Percentiles rank a stretch among this genome's conserved stretches.
Evolutionary conservation across 2,329 filamentous ascomycete genomes (phyloP).

Genomic region (Trichoderma sp.): DNA sequence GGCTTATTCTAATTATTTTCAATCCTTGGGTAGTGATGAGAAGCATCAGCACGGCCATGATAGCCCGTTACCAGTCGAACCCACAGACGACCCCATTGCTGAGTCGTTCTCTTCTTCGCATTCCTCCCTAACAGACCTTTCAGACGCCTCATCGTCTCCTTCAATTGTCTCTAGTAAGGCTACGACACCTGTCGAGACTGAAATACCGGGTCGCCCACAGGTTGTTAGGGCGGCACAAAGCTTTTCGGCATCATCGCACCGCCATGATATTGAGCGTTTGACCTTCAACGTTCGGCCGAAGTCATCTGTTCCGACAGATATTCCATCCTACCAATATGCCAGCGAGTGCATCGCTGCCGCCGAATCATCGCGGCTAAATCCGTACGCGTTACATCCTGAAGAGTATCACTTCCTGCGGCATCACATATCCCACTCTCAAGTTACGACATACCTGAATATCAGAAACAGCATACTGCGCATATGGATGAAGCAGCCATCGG

Average conservation of each 20-base stretch:
- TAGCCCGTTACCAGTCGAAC: constrained; percentile 23
- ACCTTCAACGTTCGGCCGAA: constrained; percentile 67
- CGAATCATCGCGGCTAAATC: constrained; percentile 84
- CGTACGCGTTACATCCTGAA: constrained; percentile 80
- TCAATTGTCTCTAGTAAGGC: constrained; percentile 62
- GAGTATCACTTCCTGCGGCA: constrained; percentile 80
- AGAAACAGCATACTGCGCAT: constrained; percentile 89
- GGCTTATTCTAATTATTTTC: background rate
- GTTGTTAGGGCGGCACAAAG: constrained; percentile 24
- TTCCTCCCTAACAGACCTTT: constrained; percentile 54
- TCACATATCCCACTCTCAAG: constrained; percentile 83
- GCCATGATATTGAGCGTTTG: constrained; percentile 38
- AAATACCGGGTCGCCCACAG: constrained; percentile 30
- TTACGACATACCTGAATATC: constrained; percentile 94
- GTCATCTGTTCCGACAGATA: constrained; percentile 77
- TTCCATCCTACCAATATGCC: constrained; percentile 79
- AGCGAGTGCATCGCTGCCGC: constrained; percentile 87
- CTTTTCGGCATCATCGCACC: constrained; percentile 31
- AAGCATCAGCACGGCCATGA: constrained; percentile 25
- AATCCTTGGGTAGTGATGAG: constrained; percentile 27
- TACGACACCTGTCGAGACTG: constrained; percentile 57
- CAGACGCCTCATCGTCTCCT: constrained; percentile 56
- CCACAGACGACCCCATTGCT: constrained; percentile 29
- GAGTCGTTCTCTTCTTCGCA: constrained; percentile 56
- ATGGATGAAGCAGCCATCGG: constrained; percentile 84